Evolutionary conservation across 768 basidiomycete species (phyloP), one percentile per base, ranked within the genome.

Genomic region (Macrocybe gigantea): DNA sequence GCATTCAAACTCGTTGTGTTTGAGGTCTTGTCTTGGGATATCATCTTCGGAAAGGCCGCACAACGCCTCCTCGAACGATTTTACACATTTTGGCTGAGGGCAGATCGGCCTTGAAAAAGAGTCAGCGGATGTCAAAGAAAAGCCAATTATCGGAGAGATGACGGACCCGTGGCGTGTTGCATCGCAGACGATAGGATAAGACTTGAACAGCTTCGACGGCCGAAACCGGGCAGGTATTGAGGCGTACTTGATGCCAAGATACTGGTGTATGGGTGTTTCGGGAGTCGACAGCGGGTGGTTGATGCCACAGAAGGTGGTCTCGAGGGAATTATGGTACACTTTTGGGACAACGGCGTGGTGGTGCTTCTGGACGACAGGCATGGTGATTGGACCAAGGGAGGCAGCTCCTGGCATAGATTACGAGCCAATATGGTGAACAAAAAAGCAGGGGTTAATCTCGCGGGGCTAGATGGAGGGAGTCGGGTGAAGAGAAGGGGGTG

Each of bases 181-280:
- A 55, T 86, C 80, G 6, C 80, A 80, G 38, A 71, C 61, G 7
- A 73, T 60, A 29, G 79, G 76, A 55, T 86, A 85, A 5, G 74
- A 65, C 7, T 75, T 74, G 57, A 68, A 77, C 31, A 88, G 68
- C 49, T 69, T 72, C 1, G 88, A 88, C 64, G 85, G 85, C 45
- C 85, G 79, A 59, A 89, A 90, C 41, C 88, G 83, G 34, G 79
- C 81, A 22, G 85, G 84, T 10, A 88, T 72, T 14, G 71, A 70
- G 15, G 84, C 88, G 54, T 88, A 90, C 67, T 86, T 87, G 58
- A 90, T 82, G 35, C 88, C 88, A 14, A 80, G 77, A 56, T 80
- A 90, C 58, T 88, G 87, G 56, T 84, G 79, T 51, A 90, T 71
- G 9, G 71, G 74, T 0, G 67, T 59, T 41, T 77, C 75, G 22